phyloP scores from a whole-genome alignment of 2,329 filamentous ascomycete genomes.

The Microdochium paspali region DNA sequence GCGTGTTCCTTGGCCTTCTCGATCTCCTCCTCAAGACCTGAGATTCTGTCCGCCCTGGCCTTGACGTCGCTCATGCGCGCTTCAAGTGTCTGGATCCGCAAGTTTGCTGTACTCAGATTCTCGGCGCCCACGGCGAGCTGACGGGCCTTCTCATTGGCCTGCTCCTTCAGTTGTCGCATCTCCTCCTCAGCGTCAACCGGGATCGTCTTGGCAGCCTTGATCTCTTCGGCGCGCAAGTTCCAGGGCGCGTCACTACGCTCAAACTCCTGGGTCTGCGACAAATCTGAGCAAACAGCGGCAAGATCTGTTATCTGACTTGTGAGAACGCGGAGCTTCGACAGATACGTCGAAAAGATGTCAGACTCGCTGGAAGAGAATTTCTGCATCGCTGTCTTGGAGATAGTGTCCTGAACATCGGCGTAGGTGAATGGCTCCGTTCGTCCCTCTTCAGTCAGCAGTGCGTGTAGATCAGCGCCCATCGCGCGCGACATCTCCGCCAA shows the following conservation, averaged over 20 bases:
- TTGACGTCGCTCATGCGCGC: constrained; percentile 77
- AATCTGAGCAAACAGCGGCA: constrained; percentile 57
- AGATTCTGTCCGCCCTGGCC: constrained; percentile 63
- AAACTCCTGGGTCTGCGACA: constrained; percentile 69
- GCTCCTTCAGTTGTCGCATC: constrained; percentile 68
- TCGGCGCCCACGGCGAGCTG: constrained; percentile 67
- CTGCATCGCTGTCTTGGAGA: constrained; percentile 44
- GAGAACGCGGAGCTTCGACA: constrained; percentile 56
- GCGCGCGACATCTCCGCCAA: constrained; percentile 57
- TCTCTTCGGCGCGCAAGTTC: constrained; percentile 70
- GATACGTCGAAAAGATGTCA: constrained; percentile 61
- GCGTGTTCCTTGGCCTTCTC: constrained; percentile 41
- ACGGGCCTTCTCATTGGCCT: constrained; percentile 68
- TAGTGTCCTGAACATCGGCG: constrained; percentile 53
- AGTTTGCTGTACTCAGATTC: constrained; percentile 74
- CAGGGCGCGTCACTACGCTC: constrained; percentile 70
- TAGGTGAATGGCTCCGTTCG: constrained; percentile 59
- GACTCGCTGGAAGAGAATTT: constrained; percentile 49
- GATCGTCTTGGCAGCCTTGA: constrained; percentile 73
- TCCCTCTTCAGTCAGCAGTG: constrained; percentile 61
- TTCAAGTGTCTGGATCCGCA: constrained; percentile 89
- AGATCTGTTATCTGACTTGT: constrained; percentile 60
- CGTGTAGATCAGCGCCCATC: constrained; percentile 57
- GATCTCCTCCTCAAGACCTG: constrained; percentile 52
- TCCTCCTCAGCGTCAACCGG: constrained; percentile 80